Percentiles rank a stretch among this genome's conserved stretches.
Evolutionary conservation across 2,329 filamentous ascomycete species (phyloP).

Genomic region (Sclerotinia subarctica): DNA sequence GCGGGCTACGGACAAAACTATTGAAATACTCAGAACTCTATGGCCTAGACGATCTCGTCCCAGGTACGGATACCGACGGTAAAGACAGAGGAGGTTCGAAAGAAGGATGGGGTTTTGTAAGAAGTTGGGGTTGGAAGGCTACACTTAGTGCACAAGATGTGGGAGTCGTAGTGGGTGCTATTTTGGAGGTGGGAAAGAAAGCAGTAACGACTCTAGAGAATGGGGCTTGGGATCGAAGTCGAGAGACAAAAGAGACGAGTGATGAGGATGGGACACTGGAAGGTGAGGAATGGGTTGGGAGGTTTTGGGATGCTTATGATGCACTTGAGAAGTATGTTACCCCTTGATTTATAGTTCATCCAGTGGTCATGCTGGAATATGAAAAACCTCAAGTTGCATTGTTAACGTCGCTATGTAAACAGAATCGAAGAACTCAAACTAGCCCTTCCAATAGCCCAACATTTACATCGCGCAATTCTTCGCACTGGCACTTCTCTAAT

Average conservation of each 20-base stretch:
- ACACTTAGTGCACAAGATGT: conserved; percentile 92
- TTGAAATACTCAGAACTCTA: conserved; percentile 91
- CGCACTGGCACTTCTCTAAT: conserved; percentile 88
- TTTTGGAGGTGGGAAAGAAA: conserved; percentile 80
- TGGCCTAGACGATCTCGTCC: conserved; percentile 89
- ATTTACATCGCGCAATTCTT: conserved; percentile 87
- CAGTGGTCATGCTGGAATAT: too few species aligned
- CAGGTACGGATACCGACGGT: conserved; percentile 68
- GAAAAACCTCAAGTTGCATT: too few species aligned
- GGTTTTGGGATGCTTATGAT: conserved; percentile 72
- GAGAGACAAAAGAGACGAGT: conserved; percentile 46
- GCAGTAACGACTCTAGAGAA: conserved; percentile 33
- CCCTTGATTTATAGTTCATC: not conserved
- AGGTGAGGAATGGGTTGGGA: conserved; percentile 61
- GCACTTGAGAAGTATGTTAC: conserved; percentile 60
- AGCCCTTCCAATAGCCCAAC: conserved; percentile 78
- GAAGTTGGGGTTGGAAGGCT: conserved; percentile 96
- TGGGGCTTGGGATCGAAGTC: conserved; percentile 37
- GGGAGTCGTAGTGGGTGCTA: conserved; percentile 84
- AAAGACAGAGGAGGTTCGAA: conserved; percentile 69
- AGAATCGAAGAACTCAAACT: conserved; percentile 74
- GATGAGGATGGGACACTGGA: conserved; percentile 48
- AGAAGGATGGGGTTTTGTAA: conserved; percentile 94
- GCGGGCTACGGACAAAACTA: conserved; percentile 77
- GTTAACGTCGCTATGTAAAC: not conserved